Conservation (phyloP, 2,329 filamentous ascomycete species). For the Aspergillus sp. region DNA sequence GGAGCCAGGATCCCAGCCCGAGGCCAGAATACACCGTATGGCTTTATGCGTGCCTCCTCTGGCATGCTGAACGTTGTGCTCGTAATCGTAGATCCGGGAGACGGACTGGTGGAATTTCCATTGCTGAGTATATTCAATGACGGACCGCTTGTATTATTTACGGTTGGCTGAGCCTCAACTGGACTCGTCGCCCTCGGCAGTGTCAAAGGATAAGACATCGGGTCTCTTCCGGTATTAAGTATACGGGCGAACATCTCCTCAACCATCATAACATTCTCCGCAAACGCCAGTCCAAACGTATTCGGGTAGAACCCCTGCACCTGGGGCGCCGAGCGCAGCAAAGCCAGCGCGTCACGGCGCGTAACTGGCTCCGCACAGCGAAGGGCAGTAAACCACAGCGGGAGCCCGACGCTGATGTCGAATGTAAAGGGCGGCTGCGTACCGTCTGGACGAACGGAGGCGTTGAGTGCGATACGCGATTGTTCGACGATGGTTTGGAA, state of each 20-base stretch:
- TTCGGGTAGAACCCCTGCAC: slow-evolving; percentile 31
- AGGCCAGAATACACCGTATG: slow-evolving; percentile 22
- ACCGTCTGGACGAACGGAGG: slow-evolving; percentile 21
- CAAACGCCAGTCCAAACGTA: slow-evolving; percentile 4
- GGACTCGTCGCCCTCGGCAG: background rate
- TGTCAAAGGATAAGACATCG: background rate
- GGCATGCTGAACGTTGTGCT: background rate
- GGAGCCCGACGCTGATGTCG: slow-evolving; percentile 29
- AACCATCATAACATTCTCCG: slow-evolving; percentile 28
- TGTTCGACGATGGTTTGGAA: slow-evolving; percentile 30
- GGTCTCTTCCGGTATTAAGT: background rate
- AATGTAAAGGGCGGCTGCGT: slow-evolving; percentile 32
- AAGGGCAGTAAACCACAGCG: slow-evolving; percentile 33
- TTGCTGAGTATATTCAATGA: too few relatives aligned
- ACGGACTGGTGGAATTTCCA: too few relatives aligned
- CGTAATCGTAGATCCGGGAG: background rate
- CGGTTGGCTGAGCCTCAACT: too few relatives aligned
- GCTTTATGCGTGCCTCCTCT: slow-evolving; percentile 26
- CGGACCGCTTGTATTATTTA: too few relatives aligned
- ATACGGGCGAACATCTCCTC: slow-evolving; percentile 27
- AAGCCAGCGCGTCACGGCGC: slow-evolving; percentile 29
- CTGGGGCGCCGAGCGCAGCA: slow-evolving; percentile 24
- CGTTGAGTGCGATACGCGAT: slow-evolving; percentile 21
- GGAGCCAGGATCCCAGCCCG: slow-evolving; percentile 9
- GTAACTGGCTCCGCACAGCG: slow-evolving; percentile 33